Percentiles rank a stretch among this genome's conserved stretches.
phyloP scores from a whole-genome alignment of 768 basidiomycete genomes.

The Russula abietina region DNA sequence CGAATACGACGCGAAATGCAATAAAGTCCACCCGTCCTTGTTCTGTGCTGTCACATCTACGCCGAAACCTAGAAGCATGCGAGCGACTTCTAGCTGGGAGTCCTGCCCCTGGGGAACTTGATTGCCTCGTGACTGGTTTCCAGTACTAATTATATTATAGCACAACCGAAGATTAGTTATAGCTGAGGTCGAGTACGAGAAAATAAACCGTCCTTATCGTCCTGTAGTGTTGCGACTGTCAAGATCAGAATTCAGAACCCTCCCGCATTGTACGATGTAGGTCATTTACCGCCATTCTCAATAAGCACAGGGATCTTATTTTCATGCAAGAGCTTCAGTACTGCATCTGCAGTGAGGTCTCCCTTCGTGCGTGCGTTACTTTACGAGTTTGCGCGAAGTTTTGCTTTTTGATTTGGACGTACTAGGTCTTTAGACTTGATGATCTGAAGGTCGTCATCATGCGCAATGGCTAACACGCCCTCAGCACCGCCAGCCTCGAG shows the following conservation, averaged over 20 bases:
- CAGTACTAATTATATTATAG: no score
- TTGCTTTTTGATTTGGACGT: background rate
- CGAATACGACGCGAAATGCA: no score
- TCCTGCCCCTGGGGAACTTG: no score
- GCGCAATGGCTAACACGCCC: background rate
- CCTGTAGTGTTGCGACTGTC: slow-evolving; percentile 1
- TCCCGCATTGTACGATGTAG: background rate
- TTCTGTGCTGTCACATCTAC: no score
- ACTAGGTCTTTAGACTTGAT: slow-evolving; percentile 11
- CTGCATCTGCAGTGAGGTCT: background rate
- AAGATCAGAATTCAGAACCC: background rate
- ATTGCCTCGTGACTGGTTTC: no score
- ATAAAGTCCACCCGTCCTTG: no score
- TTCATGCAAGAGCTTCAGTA: slow-evolving; percentile 1
- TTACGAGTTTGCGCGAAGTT: background rate
- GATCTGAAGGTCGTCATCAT: slow-evolving; percentile 14
- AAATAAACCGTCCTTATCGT: background rate
- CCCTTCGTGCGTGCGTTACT: background rate
- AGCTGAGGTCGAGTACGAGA: no score
- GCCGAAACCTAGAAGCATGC: no score
- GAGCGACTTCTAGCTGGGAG: no score
- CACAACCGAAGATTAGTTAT: background rate
- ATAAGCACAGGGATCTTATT: background rate
- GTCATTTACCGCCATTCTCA: slow-evolving; percentile 10
- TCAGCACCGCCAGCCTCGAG: background rate